phyloP scores from a whole-genome alignment of 371 early-diverging fungal species.

The Mucor indicus region DNA sequence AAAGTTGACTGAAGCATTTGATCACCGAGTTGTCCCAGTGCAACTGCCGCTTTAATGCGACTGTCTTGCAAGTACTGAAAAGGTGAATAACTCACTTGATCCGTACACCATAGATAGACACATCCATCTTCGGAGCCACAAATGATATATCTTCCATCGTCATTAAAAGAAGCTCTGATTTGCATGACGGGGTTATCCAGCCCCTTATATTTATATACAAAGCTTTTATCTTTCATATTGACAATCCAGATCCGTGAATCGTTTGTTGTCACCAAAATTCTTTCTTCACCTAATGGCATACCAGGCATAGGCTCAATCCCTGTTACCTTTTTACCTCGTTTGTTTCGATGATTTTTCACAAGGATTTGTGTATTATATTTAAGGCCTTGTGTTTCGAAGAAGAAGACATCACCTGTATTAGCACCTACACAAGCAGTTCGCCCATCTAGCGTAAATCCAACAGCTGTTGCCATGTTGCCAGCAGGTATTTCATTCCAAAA shows the following conservation, averaged over 20 bases:
- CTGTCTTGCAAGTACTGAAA: constrained; percentile 34
- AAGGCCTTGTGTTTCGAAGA: constrained; percentile 77
- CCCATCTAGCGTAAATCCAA: constrained; percentile 74
- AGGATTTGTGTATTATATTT: constrained; percentile 76
- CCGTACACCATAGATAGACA: constrained; percentile 74
- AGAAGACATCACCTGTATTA: constrained; percentile 71
- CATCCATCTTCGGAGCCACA: constrained; percentile 80
- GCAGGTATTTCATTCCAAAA: constrained; percentile 72
- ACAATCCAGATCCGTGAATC: constrained; percentile 81
- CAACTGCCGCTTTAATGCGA: constrained; percentile 23
- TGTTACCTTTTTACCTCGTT: constrained; percentile 70
- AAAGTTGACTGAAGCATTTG: constrained; percentile 16
- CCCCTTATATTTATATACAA: constrained; percentile 78
- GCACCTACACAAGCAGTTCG: constrained; percentile 75
- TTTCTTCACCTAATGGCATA: constrained; percentile 44
- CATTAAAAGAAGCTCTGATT: constrained; percentile 64
- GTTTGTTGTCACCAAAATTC: constrained; percentile 72
- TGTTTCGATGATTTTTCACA: constrained; percentile 55
- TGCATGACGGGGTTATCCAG: constrained; percentile 64
- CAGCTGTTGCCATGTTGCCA: constrained; percentile 71
- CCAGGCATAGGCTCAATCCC: constrained; percentile 64
- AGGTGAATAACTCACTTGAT: constrained; percentile 37
- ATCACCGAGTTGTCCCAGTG: constrained; percentile 17
- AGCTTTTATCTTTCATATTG: constrained; percentile 69
- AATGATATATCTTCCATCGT: constrained; percentile 75